Conservation (phyloP, 1,284 basidiomycete genomes). For the Macrocystidia cucumis region DNA sequence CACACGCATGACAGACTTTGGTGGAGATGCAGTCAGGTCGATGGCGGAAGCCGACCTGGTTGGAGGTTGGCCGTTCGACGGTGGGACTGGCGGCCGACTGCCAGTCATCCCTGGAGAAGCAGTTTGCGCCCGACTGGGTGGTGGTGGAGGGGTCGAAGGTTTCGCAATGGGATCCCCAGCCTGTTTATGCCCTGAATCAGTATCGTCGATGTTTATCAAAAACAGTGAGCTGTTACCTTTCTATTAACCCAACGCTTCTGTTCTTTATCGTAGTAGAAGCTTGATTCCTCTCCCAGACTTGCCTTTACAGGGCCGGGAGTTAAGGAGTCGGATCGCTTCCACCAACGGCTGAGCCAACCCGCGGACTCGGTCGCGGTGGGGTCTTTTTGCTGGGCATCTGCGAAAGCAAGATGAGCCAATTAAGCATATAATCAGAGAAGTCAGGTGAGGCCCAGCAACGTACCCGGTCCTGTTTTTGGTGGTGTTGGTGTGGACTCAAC, state of each 20-base stretch:
- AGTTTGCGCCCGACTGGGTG: conserved; percentile 73
- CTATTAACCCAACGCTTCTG: conserved; percentile 96
- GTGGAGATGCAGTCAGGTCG: conserved; percentile 44
- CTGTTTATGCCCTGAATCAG: conserved; percentile 26
- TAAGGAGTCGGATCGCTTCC: conserved; percentile 45
- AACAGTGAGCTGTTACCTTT: conserved; percentile 47
- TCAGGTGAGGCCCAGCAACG: too few species aligned
- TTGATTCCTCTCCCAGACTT: conserved; percentile 87
- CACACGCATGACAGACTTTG: conserved; percentile 44
- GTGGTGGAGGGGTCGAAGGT: conserved; percentile 49
- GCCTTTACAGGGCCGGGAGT: conserved; percentile 74
- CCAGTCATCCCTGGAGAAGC: conserved; percentile 61
- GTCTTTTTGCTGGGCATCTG: conserved; percentile 18
- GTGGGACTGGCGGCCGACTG: conserved; percentile 16
- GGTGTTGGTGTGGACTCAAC: conserved; percentile 8
- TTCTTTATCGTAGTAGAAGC: conserved; percentile 93
- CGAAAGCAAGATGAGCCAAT: too few species aligned
- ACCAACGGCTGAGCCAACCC: conserved; percentile 87
- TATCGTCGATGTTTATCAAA: conserved; percentile 1
- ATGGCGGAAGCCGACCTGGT: conserved; percentile 56
- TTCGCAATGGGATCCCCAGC: conserved; percentile 37
- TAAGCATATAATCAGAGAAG: too few species aligned
- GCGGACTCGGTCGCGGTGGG: conserved; percentile 29
- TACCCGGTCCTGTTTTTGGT: too few species aligned
- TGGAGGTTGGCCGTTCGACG: conserved; percentile 28